These are phyloP conservation scores for Lathyrus oleraceus DNA, from an alignment of 306 rosid genomes.

Conservation along the genomic window DNA sequence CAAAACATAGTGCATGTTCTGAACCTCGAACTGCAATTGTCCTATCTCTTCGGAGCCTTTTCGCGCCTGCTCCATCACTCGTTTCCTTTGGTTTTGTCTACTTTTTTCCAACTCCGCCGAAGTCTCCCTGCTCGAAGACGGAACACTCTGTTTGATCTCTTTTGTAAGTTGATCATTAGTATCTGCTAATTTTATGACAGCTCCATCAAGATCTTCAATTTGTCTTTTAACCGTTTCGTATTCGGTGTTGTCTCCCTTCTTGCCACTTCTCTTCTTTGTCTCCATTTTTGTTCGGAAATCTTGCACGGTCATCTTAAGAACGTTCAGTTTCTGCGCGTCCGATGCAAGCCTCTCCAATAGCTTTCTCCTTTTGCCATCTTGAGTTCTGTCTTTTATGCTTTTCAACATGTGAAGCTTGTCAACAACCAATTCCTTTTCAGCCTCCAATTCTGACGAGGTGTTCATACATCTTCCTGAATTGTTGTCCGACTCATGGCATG, in stretches of 20 bases:
- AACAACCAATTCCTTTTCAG: slow-evolving; percentile 71
- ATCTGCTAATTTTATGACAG: slow-evolving; percentile 61
- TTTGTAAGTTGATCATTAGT: slow-evolving; percentile 60
- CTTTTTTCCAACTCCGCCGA: slow-evolving; percentile 56
- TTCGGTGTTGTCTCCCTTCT: slow-evolving; percentile 51
- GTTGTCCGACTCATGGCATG: slow-evolving; percentile 39
- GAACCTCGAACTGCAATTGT: slow-evolving; percentile 79
- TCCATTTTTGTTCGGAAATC: slow-evolving; percentile 71
- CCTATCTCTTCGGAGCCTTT: slow-evolving; percentile 79
- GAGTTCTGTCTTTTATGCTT: slow-evolving; percentile 48
- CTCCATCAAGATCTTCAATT: slow-evolving; percentile 71
- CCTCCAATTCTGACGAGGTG: slow-evolving; percentile 57
- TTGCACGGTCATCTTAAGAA: slow-evolving; percentile 54
- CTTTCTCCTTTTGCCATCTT: slow-evolving; percentile 63
- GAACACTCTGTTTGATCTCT: slow-evolving; percentile 55
- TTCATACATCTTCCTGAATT: slow-evolving; percentile 39
- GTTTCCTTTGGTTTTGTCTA: slow-evolving; percentile 45
- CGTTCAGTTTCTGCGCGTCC: slow-evolving; percentile 61
- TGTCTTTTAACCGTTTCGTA: slow-evolving; percentile 69
- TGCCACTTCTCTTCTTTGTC: slow-evolving; percentile 52
- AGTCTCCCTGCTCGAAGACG: slow-evolving; percentile 41
- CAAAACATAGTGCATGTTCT: slow-evolving; percentile 71
- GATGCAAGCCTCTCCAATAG: slow-evolving; percentile 76
- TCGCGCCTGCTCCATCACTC: slow-evolving; percentile 66
- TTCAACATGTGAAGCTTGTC: slow-evolving; percentile 69